A percentile compares a stretch with the other conserved stretches of the same genome.
Conservation (phyloP, 805 yeast species). For the Kodamaea leandrae region DNA sequence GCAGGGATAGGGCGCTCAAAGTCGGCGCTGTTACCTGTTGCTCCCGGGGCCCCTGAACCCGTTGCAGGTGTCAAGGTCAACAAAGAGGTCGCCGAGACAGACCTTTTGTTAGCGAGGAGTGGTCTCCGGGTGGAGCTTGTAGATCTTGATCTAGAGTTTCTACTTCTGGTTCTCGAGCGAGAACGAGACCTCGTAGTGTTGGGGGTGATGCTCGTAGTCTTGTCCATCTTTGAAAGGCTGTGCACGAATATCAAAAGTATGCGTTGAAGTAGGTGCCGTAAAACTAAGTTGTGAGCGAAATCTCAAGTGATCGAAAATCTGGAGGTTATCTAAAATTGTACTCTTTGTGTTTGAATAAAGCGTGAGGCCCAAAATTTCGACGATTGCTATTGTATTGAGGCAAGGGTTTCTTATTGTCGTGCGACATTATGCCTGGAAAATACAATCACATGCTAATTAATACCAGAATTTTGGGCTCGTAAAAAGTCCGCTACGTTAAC, state of each 20-base stretch:
- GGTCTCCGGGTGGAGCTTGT: conserved; percentile 29
- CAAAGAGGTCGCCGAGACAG: conserved; percentile 27
- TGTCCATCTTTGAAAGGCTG: no score
- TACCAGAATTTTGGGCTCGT: neutral
- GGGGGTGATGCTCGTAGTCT: conserved; percentile 3
- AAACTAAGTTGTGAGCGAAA: no score
- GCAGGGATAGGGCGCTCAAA: conserved; percentile 41
- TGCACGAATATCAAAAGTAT: no score
- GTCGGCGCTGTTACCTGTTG: conserved; percentile 15
- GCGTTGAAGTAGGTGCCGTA: no score
- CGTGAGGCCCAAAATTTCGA: neutral
- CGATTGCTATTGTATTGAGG: neutral
- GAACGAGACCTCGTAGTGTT: conserved; percentile 40
- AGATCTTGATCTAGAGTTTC: conserved; percentile 34
- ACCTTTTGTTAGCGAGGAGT: conserved; percentile 24
- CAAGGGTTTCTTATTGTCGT: conserved; percentile 2
- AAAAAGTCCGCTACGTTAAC: neutral
- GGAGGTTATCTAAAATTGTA: neutral
- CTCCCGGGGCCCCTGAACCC: neutral
- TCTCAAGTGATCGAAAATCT: no score
- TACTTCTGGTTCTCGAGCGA: conserved; percentile 31
- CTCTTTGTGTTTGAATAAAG: neutral
- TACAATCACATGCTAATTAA: no score
- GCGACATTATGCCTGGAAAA: no score
- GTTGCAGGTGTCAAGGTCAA: conserved; percentile 6